These are phyloP conservation scores for Saturnispora silvae DNA, from an alignment of 805 yeast species.

Conservation along the genomic window DNA sequence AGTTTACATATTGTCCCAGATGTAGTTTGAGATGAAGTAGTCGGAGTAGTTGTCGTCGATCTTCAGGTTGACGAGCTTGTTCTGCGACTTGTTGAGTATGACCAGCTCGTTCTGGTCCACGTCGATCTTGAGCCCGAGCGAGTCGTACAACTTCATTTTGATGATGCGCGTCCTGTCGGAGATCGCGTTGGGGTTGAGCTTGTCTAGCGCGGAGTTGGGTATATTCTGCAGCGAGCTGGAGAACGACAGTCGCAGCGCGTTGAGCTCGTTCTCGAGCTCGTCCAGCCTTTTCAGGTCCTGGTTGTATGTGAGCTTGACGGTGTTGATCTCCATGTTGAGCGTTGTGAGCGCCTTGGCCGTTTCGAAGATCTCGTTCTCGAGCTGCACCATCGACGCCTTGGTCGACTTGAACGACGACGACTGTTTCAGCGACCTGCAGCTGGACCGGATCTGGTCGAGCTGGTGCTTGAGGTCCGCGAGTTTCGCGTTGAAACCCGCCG, in stretches of 20 bases:
- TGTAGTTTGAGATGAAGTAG: conserved; percentile 60
- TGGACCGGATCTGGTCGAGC: conserved; percentile 5
- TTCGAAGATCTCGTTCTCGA: conserved; percentile 37
- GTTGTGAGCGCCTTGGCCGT: conserved; percentile 44
- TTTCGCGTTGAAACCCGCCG: conserved; percentile 1
- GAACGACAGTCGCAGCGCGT: conserved; percentile 12
- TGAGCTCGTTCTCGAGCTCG: conserved; percentile 22
- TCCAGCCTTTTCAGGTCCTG: conserved; percentile 29
- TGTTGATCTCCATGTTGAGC: conserved; percentile 35
- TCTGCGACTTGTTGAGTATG: conserved; percentile 37
- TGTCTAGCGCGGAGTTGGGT: conserved; percentile 7
- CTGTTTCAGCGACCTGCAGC: conserved; percentile 11
- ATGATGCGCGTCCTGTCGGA: conserved; percentile 34
- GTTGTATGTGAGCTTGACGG: conserved; percentile 29
- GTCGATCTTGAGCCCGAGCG: conserved; percentile 46
- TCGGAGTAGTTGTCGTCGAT: conserved; percentile 47
- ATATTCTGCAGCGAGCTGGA: conserved; percentile 6
- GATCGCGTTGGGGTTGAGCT: conserved; percentile 23
- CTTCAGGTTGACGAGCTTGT: conserved; percentile 39
- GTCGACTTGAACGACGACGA: conserved; percentile 24
- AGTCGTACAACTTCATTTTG: conserved; percentile 49
- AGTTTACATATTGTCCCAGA: conserved; percentile 60
- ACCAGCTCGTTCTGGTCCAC: conserved; percentile 32
- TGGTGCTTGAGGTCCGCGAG: conserved; percentile 6
- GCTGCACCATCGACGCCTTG: conserved; percentile 23